Percentiles rank a stretch among this genome's conserved stretches.
Conservation (phyloP, 495 filamentous ascomycete species). For the Lasiosphaeria hispida region DNA sequence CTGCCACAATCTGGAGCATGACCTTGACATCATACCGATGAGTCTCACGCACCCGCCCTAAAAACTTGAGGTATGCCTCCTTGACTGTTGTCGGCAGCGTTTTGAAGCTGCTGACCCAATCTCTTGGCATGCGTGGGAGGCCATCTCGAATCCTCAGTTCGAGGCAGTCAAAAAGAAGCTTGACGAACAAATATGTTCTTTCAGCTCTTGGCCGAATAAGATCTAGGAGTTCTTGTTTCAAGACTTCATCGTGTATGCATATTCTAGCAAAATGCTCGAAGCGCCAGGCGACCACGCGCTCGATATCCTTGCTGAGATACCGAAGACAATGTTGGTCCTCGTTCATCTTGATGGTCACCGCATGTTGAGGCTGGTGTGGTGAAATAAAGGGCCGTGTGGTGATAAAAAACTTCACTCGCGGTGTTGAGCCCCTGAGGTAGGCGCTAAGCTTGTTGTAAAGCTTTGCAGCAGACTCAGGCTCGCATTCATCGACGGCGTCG, state of each 20-base stretch:
- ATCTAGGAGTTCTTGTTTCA: constrained; percentile 16
- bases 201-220: constrained; percentile 17
- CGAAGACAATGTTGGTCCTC: constrained; percentile 20
- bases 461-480: constrained; percentile 17
- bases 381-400: constrained; percentile 17
- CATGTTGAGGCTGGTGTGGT: not conserved
- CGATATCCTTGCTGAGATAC: constrained; percentile 23
- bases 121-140: constrained; percentile 15
- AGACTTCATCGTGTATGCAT: constrained; percentile 15
- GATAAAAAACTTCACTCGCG: constrained; percentile 22
- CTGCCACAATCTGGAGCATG: constrained; percentile 21
- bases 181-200: constrained; percentile 23
- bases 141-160: constrained; percentile 19
- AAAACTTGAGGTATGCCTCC: constrained; percentile 19
- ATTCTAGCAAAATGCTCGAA: constrained; percentile 19
- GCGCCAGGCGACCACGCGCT: constrained; percentile 15
- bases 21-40: constrained; percentile 19
- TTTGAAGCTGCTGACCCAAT: constrained; percentile 21
- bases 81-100: constrained; percentile 19
- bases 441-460: constrained; percentile 15
- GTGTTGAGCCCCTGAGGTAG: constrained; percentile 9
- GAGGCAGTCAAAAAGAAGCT: constrained; percentile 22
- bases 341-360: constrained; percentile 10
- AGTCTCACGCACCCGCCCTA: constrained; percentile 13
- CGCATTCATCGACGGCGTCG: constrained; percentile 23